Conservation (phyloP, 768 basidiomycete genomes). For the Boletus coccyginus region DNA sequence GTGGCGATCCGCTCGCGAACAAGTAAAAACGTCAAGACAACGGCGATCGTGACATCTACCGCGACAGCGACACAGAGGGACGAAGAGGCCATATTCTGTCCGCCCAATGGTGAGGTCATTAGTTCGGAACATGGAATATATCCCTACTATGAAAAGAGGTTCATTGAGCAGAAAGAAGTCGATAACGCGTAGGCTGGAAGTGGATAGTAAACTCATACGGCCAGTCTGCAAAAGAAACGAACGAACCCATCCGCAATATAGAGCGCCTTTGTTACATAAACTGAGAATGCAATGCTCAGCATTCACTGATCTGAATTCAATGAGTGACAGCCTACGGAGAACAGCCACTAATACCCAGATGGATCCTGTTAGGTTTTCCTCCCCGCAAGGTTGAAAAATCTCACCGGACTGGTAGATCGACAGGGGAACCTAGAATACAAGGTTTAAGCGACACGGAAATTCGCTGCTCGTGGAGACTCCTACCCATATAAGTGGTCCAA, state of each 20-base stretch:
- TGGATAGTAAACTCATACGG: not conserved
- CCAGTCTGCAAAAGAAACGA: not conserved
- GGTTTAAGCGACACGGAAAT: not conserved
- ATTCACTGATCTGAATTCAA: not conserved
- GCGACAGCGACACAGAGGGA: not conserved
- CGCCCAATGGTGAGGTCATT: not conserved
- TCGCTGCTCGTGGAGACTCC: not conserved
- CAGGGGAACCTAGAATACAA: not conserved
- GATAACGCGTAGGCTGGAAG: not conserved
- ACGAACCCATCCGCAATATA: conserved; percentile 7
- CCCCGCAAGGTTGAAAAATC: not conserved
- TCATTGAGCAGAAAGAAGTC: not conserved
- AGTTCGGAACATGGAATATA: not conserved
- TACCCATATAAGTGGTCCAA: conserved; percentile 12
- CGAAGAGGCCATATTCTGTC: not conserved
- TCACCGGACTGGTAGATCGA: conserved; percentile 9
- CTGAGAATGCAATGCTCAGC: not conserved
- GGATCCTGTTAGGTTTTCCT: not conserved
- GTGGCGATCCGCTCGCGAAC: not conserved
- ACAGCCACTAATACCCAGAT: not conserved
- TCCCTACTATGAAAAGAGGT: not conserved
- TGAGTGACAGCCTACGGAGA: not conserved
- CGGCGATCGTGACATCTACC: conserved; percentile 5
- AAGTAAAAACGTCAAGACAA: conserved; percentile 8
- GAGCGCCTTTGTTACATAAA: not conserved